phyloP scores from a whole-genome alignment of 2,329 filamentous ascomycete genomes.

The Calonectria hongkongensis region DNA sequence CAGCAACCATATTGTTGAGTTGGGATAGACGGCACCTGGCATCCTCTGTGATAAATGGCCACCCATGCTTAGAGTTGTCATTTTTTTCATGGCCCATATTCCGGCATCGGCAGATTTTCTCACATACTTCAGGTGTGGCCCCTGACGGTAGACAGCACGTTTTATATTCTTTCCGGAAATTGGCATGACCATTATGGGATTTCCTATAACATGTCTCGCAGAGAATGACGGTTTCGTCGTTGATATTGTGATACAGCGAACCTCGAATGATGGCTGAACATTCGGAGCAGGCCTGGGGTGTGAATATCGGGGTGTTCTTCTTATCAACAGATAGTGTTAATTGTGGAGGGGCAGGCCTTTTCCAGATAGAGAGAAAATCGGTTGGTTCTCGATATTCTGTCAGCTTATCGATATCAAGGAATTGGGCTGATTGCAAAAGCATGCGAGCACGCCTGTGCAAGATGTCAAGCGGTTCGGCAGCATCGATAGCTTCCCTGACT shows the following conservation, averaged over 20 bases:
- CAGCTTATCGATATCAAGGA: background rate
- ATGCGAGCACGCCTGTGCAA: background rate
- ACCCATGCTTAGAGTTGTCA: background rate
- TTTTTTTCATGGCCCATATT: background rate
- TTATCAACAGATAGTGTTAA: background rate
- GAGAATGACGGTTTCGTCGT: background rate
- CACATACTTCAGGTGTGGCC: background rate
- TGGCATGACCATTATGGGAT: background rate
- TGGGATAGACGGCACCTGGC: background rate
- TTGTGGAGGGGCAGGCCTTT: background rate
- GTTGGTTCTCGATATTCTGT: background rate
- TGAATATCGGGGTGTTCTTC: background rate
- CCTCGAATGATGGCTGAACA: background rate
- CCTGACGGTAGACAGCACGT: background rate
- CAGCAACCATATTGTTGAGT: background rate
- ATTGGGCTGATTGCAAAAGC: background rate
- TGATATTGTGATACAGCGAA: background rate
- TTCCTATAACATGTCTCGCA: conserved; percentile 5
- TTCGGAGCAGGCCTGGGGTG: background rate
- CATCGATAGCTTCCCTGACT: background rate
- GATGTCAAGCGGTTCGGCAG: background rate
- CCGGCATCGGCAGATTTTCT: background rate
- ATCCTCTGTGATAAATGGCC: background rate
- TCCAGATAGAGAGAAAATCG: background rate
- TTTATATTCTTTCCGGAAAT: background rate